phyloP scores from a whole-genome alignment of 345 rosid genomes.

The Eutrema heterophyllum region DNA sequence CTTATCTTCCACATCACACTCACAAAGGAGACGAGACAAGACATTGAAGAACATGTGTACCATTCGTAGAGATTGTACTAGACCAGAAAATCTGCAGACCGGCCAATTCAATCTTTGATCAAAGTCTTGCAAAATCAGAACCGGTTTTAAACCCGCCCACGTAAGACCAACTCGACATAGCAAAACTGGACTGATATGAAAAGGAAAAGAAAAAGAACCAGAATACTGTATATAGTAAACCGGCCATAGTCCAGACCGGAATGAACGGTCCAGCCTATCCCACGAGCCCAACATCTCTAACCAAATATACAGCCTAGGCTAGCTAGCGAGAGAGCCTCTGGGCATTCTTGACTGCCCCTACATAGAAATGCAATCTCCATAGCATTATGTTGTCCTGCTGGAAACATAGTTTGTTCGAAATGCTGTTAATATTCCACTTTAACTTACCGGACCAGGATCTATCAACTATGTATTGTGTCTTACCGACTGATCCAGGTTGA shows the following conservation, averaged over 20 bases:
- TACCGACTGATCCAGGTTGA: constrained; percentile 24
- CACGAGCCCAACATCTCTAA: background rate
- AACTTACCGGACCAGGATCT: background rate
- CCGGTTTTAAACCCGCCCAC: background rate
- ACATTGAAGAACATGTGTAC: background rate
- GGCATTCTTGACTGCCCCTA: constrained; percentile 25
- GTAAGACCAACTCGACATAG: background rate
- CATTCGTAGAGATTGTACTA: background rate
- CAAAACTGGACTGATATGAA: background rate
- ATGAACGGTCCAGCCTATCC: background rate
- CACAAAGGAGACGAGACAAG: background rate
- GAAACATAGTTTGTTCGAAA: background rate
- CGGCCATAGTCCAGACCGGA: background rate
- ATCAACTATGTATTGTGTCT: background rate
- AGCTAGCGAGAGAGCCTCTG: constrained; percentile 3
- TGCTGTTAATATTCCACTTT: background rate
- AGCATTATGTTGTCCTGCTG: constrained; percentile 16
- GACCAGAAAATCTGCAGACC: background rate
- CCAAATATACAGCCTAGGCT: background rate
- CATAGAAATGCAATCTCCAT: constrained; percentile 29
- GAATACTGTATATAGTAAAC: background rate
- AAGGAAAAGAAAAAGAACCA: background rate
- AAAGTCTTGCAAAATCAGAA: background rate
- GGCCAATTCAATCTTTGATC: background rate
- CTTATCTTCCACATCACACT: background rate